Conservation (phyloP, 2,329 filamentous ascomycete species). For the Hawksworthiomyces lignivorus region DNA sequence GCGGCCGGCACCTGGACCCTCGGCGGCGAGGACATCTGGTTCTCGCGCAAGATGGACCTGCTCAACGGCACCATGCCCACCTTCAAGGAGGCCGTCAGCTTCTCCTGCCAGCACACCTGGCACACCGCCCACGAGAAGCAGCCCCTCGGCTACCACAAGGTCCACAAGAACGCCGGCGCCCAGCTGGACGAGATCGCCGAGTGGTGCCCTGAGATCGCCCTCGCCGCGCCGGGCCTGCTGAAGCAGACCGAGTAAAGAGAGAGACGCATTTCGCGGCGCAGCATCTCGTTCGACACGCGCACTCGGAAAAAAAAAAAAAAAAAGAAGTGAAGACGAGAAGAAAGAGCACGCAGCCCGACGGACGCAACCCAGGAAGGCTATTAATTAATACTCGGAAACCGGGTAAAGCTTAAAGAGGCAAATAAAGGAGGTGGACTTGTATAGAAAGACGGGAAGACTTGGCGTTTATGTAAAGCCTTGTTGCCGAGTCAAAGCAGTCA, state of each 20-base stretch:
- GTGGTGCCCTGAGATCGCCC: slow-evolving; percentile 20
- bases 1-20: slow-evolving; percentile 16
- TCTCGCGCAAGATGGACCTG: slow-evolving; percentile 16
- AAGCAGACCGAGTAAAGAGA: slow-evolving; percentile 6
- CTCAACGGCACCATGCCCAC: slow-evolving; percentile 16
- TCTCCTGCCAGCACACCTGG: slow-evolving; percentile 18
- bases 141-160: slow-evolving; percentile 20
- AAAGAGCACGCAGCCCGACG: too few relatives aligned
- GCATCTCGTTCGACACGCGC: too few relatives aligned
- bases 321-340: too few relatives aligned
- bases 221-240: slow-evolving; percentile 15
- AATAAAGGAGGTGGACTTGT: too few relatives aligned
- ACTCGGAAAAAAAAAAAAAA: too few relatives aligned
- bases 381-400: too few relatives aligned
- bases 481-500: too few relatives aligned
- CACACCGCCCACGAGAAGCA: slow-evolving; percentile 15
- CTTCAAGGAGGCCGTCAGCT: slow-evolving; percentile 11
- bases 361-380: too few relatives aligned
- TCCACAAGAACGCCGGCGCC: slow-evolving; percentile 13
- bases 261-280: too few relatives aligned
- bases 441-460: too few relatives aligned
- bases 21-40: slow-evolving; percentile 21
- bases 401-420: too few relatives aligned
- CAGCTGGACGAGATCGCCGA: slow-evolving; percentile 13
- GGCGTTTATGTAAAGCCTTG: too few relatives aligned